These are phyloP conservation scores for Backusella psychrophila DNA, from an alignment of 192 early-diverging fungal genomes.

Conservation along the genomic window DNA sequence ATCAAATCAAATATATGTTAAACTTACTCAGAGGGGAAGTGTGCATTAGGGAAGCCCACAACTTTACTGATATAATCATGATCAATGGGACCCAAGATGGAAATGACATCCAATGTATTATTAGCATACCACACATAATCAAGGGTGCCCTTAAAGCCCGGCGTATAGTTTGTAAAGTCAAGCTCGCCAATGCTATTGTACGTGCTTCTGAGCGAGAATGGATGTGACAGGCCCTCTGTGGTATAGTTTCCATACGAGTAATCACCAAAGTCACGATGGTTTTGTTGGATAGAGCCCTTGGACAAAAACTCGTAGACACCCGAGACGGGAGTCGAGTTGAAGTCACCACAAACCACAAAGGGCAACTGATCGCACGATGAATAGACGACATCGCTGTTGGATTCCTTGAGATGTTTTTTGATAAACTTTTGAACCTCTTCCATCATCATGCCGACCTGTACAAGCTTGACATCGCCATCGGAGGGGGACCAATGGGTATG, in stretches of 20 bases:
- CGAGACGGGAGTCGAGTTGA: slow-evolving; percentile 86
- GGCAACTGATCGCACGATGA: slow-evolving; percentile 44
- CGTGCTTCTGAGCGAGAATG: slow-evolving; percentile 77
- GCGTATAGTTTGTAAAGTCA: slow-evolving; percentile 91
- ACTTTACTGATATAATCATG: slow-evolving; percentile 68
- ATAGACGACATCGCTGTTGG: slow-evolving; percentile 25
- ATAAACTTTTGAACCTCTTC: slow-evolving; percentile 79
- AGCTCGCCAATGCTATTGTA: slow-evolving; percentile 75
- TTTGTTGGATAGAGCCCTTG: slow-evolving; percentile 68
- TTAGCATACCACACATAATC: slow-evolving; percentile 95
- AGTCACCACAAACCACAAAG: slow-evolving; percentile 90
- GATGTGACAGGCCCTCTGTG: slow-evolving; percentile 78
- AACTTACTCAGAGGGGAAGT: slow-evolving; percentile 75
- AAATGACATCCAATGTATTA: slow-evolving; percentile 71
- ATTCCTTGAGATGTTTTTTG: slow-evolving; percentile 42
- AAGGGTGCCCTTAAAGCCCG: slow-evolving; percentile 82
- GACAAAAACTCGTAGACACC: slow-evolving; percentile 93
- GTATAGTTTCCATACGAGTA: slow-evolving; percentile 87
- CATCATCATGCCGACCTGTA: slow-evolving; percentile 91
- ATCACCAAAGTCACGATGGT: slow-evolving; percentile 81
- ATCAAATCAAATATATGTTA: background rate
- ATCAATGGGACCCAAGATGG: slow-evolving; percentile 81
- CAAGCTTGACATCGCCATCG: slow-evolving; percentile 92
- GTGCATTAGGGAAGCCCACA: slow-evolving; percentile 93
- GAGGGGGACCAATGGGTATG: slow-evolving; percentile 95